Conservation (phyloP, 306 rosid genomes). For the Trifolium dubium region DNA sequence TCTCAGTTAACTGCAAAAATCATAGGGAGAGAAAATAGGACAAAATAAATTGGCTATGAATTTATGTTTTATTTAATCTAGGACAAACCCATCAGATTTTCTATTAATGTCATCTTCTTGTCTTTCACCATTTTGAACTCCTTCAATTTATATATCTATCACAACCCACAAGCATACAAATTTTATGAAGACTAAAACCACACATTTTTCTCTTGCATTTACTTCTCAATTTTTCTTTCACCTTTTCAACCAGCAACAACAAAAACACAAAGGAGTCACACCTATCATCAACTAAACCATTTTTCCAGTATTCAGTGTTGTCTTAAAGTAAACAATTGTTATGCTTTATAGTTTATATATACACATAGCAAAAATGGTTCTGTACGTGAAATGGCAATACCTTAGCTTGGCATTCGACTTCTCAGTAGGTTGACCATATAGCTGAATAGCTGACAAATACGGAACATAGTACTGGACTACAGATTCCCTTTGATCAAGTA, state of each 20-base stretch:
- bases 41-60: conserved; percentile 15
- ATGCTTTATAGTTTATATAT: neutral
- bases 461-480: conserved; percentile 93
- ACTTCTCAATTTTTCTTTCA: conserved; percentile 29
- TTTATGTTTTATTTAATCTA: too few relatives aligned
- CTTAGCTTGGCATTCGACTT: conserved; percentile 65
- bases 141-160: conserved; percentile 15
- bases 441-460: conserved; percentile 84
- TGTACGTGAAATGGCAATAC: conserved; percentile 47
- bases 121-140: conserved; percentile 38
- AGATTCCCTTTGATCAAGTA: conserved; percentile 72
- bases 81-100: conserved; percentile 7
- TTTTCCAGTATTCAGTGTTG: neutral
- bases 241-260: conserved; percentile 26
- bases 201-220: neutral
- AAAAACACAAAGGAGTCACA: conserved; percentile 18
- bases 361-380: neutral
- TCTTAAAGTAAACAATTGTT: conserved; percentile 1
- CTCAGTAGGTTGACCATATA: conserved; percentile 63
- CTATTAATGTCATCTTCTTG: conserved; percentile 12
- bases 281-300: conserved; percentile 3
- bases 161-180: neutral
- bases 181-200: conserved; percentile 10
- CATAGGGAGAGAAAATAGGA: neutral
- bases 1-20: conserved; percentile 9